phyloP scores from a whole-genome alignment of 2,329 filamentous ascomycete genomes.

The Aspergillus jensenii region DNA sequence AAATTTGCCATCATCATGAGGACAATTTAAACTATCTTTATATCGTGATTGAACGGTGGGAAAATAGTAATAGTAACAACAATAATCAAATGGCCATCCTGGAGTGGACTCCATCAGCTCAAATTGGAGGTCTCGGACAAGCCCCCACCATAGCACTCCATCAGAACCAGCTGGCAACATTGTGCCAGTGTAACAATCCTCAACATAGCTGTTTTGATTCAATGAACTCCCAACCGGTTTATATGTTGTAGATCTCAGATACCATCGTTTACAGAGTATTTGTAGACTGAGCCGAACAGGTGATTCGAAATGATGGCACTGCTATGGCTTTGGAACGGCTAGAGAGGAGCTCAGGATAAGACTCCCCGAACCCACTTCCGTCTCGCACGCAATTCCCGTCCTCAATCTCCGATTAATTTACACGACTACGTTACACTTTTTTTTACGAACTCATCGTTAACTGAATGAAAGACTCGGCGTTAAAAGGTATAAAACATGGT shows the following conservation, averaged over 20 bases:
- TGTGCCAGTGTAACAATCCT: background rate
- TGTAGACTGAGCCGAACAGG: background rate
- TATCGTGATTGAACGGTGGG: background rate
- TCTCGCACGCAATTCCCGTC: slow-evolving; percentile 1
- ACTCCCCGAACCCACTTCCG: background rate
- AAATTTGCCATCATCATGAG: background rate
- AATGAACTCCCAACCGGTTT: background rate
- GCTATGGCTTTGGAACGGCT: background rate
- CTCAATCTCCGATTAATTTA: background rate
- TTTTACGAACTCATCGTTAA: no score
- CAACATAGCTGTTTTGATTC: background rate
- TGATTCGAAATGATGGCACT: background rate
- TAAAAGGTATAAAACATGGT: slow-evolving; percentile 1
- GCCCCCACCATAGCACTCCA: slow-evolving; percentile 5
- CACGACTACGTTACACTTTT: no score
- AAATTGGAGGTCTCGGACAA: background rate
- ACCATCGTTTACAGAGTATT: background rate
- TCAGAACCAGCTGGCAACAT: background rate
- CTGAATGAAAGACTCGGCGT: no score
- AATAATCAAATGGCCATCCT: background rate
- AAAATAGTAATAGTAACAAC: background rate
- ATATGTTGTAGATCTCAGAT: background rate
- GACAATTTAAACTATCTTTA: background rate
- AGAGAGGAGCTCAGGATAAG: background rate
- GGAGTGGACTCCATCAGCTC: background rate